Conservation (phyloP, 768 basidiomycete species). For the Boletus vermiculosoides region DNA sequence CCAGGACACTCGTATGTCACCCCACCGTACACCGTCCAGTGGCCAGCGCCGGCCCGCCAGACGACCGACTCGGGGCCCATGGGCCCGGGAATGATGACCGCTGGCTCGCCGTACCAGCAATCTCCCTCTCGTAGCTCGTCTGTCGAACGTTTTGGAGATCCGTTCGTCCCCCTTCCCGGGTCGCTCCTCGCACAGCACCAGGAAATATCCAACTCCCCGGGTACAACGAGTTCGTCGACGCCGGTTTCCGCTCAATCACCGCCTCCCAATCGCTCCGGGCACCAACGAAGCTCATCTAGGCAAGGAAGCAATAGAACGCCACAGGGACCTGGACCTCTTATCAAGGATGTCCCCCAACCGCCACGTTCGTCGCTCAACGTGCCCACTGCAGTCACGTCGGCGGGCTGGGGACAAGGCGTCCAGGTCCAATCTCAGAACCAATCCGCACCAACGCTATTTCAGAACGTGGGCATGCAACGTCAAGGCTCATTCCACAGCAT, state of each 20-base stretch:
- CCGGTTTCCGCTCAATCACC: conserved; percentile 18
- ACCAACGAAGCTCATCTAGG: conserved; percentile 18
- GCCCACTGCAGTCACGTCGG: conserved; percentile 5
- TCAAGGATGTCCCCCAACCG: conserved; percentile 21
- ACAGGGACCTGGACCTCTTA: conserved; percentile 15
- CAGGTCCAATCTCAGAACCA: conserved; percentile 1
- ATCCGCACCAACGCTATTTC: not conserved
- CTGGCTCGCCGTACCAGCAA: not conserved
- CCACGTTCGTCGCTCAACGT: conserved; percentile 16
- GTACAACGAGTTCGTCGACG: conserved; percentile 7
- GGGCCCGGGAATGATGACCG: not conserved
- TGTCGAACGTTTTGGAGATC: conserved; percentile 16
- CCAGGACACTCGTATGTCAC: conserved; percentile 20
- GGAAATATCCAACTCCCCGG: conserved; percentile 1
- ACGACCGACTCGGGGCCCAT: conserved; percentile 19
- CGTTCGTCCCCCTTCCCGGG: conserved; percentile 9
- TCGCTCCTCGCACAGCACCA: conserved; percentile 11
- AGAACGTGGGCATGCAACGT: conserved; percentile 14
- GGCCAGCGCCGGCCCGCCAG: conserved; percentile 29
- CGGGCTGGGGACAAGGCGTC: conserved; percentile 8
- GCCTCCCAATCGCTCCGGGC: conserved; percentile 17
- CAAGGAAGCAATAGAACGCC: conserved; percentile 18
- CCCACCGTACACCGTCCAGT: conserved; percentile 24
- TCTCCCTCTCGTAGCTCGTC: conserved; percentile 25
- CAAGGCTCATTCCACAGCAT: conserved; percentile 19